A percentile compares a stretch with the other conserved stretches of the same genome.
Conservation (phyloP, 2,329 filamentous ascomycete genomes). For the Cordyceps fumosorosea region DNA sequence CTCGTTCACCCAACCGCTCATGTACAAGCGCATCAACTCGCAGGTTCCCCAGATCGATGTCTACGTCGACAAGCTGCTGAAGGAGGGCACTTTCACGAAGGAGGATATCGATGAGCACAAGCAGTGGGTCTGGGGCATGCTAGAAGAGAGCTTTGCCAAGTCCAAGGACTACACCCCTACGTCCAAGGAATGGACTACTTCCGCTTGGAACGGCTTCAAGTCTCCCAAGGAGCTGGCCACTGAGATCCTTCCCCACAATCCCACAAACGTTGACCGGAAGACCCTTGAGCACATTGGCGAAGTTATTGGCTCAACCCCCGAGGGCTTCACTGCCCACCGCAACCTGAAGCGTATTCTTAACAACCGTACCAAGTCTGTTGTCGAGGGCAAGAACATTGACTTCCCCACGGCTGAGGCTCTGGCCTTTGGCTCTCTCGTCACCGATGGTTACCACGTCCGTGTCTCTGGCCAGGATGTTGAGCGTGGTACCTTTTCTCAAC, state of each 20-base stretch:
- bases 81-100: conserved; percentile 92
- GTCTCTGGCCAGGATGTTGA: conserved; percentile 98
- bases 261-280: conserved; percentile 70
- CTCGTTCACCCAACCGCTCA: conserved; percentile 97
- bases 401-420: conserved; percentile 96
- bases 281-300: conserved; percentile 76
- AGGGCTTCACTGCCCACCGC: conserved; percentile 82
- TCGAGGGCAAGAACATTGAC: conserved; percentile 91
- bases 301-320: conserved; percentile 70
- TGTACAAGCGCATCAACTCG: conserved; percentile 95
- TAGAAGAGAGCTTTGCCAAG: conserved; percentile 94
- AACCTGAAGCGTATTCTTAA: conserved; percentile 95
- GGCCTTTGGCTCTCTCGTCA: conserved; percentile 84
- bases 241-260: conserved; percentile 86
- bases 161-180: conserved; percentile 97
- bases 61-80: conserved; percentile 84
- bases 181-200: conserved; percentile 96
- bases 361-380: conserved; percentile 84
- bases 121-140: conserved; percentile 99
- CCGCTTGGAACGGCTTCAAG: conserved; percentile 99
- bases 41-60: conserved; percentile 82
- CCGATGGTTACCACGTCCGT: conserved; percentile 93
- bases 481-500: conserved; percentile 98
- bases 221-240: conserved; percentile 95
- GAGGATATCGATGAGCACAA: conserved; percentile 98